Evolutionary conservation across 371 early-diverging fungal species (phyloP).

Genomic region (Smittium culicis): DNA sequence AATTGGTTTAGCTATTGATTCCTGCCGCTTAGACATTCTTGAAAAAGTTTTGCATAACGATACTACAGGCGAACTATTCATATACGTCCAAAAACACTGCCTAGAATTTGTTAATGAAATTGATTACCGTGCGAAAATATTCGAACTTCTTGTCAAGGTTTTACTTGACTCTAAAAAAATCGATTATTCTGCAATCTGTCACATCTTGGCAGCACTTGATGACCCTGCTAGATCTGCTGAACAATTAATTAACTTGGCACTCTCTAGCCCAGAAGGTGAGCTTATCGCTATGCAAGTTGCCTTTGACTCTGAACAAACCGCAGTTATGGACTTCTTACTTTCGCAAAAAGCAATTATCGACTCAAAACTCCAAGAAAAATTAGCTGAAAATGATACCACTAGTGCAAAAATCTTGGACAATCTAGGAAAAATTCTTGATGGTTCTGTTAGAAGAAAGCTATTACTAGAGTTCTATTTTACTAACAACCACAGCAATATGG

Average conservation of each 20-base stretch:
- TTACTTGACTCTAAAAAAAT: conserved; percentile 64
- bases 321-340: conserved; percentile 18
- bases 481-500: conserved; percentile 87
- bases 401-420: not conserved
- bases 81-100: no score
- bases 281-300: not conserved
- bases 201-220: conserved; percentile 81
- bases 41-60: no score
- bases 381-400: not conserved
- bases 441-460: conserved; percentile 73
- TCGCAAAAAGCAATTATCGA: not conserved
- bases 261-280: conserved; percentile 22
- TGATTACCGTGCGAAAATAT: conserved; percentile 65
- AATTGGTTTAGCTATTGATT: no score
- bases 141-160: conserved; percentile 66
- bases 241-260: conserved; percentile 48
- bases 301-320: not conserved
- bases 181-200: conserved; percentile 78
- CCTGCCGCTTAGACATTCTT: no score
- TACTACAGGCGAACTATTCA: no score
- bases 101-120: conserved; percentile 69
- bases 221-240: conserved; percentile 55
- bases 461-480: conserved; percentile 85
- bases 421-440: conserved; percentile 52
- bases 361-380: not conserved